phyloP scores from a whole-genome alignment of 352 stramenopile genomes.

The Aphanomyces invadans region DNA sequence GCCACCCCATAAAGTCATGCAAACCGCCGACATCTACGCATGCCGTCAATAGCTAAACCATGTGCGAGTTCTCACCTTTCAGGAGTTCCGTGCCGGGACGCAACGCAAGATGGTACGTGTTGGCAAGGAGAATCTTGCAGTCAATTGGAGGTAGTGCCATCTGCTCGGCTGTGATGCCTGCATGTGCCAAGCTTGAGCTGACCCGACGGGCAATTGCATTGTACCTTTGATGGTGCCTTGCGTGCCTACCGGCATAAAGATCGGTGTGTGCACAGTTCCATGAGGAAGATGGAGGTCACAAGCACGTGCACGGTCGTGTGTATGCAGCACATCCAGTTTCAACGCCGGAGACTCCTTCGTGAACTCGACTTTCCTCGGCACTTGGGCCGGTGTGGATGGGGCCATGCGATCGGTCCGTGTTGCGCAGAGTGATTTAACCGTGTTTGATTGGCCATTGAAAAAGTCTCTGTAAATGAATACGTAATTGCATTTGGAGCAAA shows the following conservation, averaged over 20 bases:
- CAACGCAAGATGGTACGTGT: slow-evolving; percentile 96
- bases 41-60: slow-evolving; percentile 28
- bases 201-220: too few relatives aligned
- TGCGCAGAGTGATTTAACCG: too few relatives aligned
- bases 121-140: slow-evolving; percentile 92
- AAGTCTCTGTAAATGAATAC: too few relatives aligned
- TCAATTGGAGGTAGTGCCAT: slow-evolving; percentile 58
- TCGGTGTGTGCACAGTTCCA: slow-evolving; percentile 82
- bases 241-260: slow-evolving; percentile 97
- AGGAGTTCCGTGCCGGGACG: slow-evolving; percentile 86
- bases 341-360: slow-evolving; percentile 27
- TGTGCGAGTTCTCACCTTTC: slow-evolving; percentile 22
- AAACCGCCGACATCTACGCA: slow-evolving; percentile 83
- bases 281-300: slow-evolving; percentile 74
- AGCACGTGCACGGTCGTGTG: slow-evolving; percentile 50
- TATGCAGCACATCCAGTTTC: slow-evolving; percentile 22
- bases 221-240: slow-evolving; percentile 92
- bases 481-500: too few relatives aligned
- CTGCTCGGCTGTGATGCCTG: slow-evolving; percentile 72
- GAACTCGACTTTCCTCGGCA: not conserved
- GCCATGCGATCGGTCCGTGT: not conserved
- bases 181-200: not conserved
- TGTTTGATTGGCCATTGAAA: too few relatives aligned
- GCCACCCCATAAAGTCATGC: slow-evolving; percentile 95
- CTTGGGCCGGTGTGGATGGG: not conserved